Conservation (phyloP, 2,329 filamentous ascomycete genomes). For the Diaporthe ampelina region DNA sequence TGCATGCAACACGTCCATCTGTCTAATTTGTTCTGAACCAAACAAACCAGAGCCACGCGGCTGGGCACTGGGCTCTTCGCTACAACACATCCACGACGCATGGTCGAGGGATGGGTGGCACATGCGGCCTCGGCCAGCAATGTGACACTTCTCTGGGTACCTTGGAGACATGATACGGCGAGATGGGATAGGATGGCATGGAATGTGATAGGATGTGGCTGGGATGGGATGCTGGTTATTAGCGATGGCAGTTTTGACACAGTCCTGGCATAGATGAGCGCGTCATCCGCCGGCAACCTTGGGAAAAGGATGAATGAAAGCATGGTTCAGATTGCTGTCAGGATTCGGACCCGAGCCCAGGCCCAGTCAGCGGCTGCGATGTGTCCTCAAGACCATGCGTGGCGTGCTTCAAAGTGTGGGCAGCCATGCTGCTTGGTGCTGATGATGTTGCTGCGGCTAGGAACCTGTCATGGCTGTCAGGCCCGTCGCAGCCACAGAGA, state of each 20-base stretch:
- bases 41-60: background rate
- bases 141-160: background rate
- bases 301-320: background rate
- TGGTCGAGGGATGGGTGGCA: background rate
- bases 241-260: background rate
- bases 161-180: background rate
- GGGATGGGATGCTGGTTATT: conserved; percentile 6
- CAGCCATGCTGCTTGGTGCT: conserved; percentile 1
- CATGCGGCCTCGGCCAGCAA: background rate
- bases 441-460: background rate
- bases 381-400: conserved; percentile 20
- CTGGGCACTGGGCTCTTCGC: background rate
- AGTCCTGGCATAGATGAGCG: conserved; percentile 11
- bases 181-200: background rate
- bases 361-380: conserved; percentile 24
- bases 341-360: conserved; percentile 15
- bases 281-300: conserved; percentile 26
- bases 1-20: conserved; percentile 3
- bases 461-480: conserved; percentile 10
- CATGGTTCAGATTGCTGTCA: conserved; percentile 10
- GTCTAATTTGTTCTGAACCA: background rate
- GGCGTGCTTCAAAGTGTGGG: background rate
- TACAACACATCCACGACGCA: background rate
- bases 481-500: background rate
- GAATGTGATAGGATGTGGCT: background rate